Evolutionary conservation across 2,329 filamentous ascomycete species (phyloP).

Genomic region (Fusarium anthophilum): DNA sequence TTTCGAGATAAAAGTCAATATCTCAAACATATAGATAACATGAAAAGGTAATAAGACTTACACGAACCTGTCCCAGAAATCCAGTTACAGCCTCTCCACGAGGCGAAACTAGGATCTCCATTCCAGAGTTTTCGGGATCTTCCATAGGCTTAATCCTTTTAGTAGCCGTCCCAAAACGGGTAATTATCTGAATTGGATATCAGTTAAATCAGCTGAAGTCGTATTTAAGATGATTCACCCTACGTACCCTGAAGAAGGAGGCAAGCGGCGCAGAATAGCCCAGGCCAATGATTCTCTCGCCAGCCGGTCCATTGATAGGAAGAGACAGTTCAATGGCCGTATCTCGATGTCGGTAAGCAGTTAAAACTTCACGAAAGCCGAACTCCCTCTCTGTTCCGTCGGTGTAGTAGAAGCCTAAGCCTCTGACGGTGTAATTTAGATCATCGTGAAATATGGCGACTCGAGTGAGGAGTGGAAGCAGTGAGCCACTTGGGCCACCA

Average conservation of each 20-base stretch:
- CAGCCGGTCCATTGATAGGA: background rate
- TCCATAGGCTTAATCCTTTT: too few relatives aligned
- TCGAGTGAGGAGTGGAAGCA: background rate
- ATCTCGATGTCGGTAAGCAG: too few relatives aligned
- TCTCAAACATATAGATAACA: too few relatives aligned
- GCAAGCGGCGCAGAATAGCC: too few relatives aligned
- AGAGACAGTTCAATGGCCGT: background rate
- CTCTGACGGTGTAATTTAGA: rapidly evolving
- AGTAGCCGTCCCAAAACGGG: too few relatives aligned
- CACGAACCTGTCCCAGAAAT: background rate
- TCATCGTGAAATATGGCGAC: background rate
- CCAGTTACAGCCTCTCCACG: background rate
- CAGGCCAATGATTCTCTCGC: background rate
- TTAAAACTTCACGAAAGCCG: background rate
- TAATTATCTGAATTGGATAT: too few relatives aligned
- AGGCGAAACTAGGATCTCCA: background rate
- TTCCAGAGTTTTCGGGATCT: too few relatives aligned
- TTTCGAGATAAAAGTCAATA: background rate
- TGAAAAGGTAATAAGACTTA: background rate
- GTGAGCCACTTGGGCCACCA: background rate
- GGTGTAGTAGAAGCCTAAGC: slow-evolving; percentile 2
- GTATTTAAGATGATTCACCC: rapidly evolving
- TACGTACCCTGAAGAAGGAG: too few relatives aligned
- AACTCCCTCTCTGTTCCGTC: background rate
- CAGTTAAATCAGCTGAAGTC: too few relatives aligned